Evolutionary conservation across 345 rosid species (phyloP), one percentile per base, ranked within the genome.

Genomic region (Sonneratia caseolaris): DNA sequence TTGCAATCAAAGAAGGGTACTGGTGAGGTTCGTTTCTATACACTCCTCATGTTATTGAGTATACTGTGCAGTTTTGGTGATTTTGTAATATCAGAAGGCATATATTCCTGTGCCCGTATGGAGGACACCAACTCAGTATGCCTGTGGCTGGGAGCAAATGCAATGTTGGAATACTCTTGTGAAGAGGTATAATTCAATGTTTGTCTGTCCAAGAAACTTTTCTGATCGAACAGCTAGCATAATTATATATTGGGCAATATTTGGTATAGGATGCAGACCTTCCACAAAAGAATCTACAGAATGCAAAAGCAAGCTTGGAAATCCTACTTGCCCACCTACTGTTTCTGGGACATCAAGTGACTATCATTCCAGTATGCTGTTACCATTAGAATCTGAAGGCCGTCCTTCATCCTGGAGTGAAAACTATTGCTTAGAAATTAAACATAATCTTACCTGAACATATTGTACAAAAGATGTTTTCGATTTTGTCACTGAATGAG

Each of bases 31-130:
- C 67, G 91, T 56, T 72, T 78, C 76, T 55, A 49, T 21, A 42
- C 10, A 2, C 45, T 37, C 35, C 5, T 22, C 40, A 27, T 32
- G 10, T 27, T 13, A 35, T 62, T 62, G 5, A 27, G 37, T 14
- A 62, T 27, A n/a, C 5, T 35, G 19, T 35, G 16, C 19, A 11
- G 16, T 62, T 62, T 27, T 22, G 32, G 38, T 66, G 98, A 96
- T 83, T 90, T 92, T 85, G 99, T 85, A 82, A 96, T 91, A 48
- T 88, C 91, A 68, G 98, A 96, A 86, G 97, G 97, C 83, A 91
- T 92, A 82, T 90, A 87, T 79, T 94, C 97, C 19, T 85, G 83
- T 72, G 91, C 97, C 78, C 37, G 76, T 73, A 83, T 92, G 73
- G 87, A 87, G 75, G 88, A 91, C 71, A 69, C 78, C 1, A 94